These are phyloP conservation scores for Rhodotorula diobovata DNA, from an alignment of 768 basidiomycete species.

Conservation along the genomic window DNA sequence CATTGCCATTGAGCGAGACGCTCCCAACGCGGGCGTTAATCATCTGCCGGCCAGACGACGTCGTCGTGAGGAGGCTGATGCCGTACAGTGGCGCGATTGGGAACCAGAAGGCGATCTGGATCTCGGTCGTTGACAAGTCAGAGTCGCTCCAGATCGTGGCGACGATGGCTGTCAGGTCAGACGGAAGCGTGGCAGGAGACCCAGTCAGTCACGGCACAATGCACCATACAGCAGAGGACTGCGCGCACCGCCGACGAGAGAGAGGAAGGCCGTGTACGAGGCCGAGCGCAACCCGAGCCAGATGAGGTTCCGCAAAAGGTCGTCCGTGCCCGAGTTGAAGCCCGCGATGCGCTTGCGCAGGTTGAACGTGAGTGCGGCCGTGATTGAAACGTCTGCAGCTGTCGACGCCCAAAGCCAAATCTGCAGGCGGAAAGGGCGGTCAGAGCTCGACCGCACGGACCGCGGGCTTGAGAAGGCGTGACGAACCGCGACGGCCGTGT, in stretches of 20 bases:
- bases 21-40: background rate
- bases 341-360: conserved; percentile 6
- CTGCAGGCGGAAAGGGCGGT: background rate
- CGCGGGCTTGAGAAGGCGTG: no score
- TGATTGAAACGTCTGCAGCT: conserved; percentile 5
- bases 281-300: conserved; percentile 6
- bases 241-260: conserved; percentile 8
- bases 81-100: conserved; percentile 8
- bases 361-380: conserved; percentile 7
- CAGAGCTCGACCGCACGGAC: no score
- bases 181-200: no score
- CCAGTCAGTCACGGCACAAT: background rate
- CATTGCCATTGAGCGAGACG: background rate
- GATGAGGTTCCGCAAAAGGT: background rate
- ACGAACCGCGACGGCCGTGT: background rate
- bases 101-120: background rate
- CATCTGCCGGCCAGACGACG: conserved; percentile 1
- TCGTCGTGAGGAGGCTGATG: conserved; percentile 10
- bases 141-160: background rate
- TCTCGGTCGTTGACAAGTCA: background rate
- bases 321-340: conserved; percentile 7
- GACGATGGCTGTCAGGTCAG: background rate
- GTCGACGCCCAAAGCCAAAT: background rate
- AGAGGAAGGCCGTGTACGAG: conserved; percentile 4
- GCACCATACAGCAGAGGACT: background rate